Base-by-base conservation (phyloP, 1,139 yeast species). In the Kurtzmaniella quercitrusa region DNA sequence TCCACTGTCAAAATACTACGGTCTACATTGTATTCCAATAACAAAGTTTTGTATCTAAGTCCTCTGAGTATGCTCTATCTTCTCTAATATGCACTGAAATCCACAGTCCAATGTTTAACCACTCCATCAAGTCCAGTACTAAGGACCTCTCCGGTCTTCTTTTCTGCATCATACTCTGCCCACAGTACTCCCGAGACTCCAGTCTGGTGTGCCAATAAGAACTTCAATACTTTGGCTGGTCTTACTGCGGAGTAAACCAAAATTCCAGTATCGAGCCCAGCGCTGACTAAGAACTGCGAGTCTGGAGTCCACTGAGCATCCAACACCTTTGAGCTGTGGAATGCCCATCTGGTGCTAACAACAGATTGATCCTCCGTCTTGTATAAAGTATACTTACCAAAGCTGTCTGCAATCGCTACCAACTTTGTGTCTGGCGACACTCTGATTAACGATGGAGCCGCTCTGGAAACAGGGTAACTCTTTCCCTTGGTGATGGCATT, bases 331-430 rank as follows among this genome's bases (percentile, higher is more conserved):
- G 95, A 83, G 2, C 91, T 85, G 61, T 94, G 97, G 81, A 87
- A 91, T 0, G 95, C 85, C 99, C 99, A 93, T 59, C 98, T 79
- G 0, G 94, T 81, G 1, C 98, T 90, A 39, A 85, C 79, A 7
- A 87, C 70, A 7, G 75, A 57, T 37, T 73, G 78, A 40, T 81
- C 81, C 1, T 65, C 62, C 15, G 79, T 60, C 48, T 81, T 76
- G 63, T 81, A 89, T 25, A 89, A 70, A 12, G 83, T 67, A 52
- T 89, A 87, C 60, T 93, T 93, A 34, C 98, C 98, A 40, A 85
- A 70, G 3, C 77, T 72, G 57, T 91, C 98, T 41, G 97, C 97
- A 19, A 85, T 88, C 0, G 98, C 98, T 21, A 85, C 70, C 49
- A 70, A 76, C 47, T 73, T 65, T 11, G 81, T 85, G 52, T 82